Evolutionary conservation across 139 green algal species (phyloP).

Genomic region (Chlamydomonas incerta): DNA sequence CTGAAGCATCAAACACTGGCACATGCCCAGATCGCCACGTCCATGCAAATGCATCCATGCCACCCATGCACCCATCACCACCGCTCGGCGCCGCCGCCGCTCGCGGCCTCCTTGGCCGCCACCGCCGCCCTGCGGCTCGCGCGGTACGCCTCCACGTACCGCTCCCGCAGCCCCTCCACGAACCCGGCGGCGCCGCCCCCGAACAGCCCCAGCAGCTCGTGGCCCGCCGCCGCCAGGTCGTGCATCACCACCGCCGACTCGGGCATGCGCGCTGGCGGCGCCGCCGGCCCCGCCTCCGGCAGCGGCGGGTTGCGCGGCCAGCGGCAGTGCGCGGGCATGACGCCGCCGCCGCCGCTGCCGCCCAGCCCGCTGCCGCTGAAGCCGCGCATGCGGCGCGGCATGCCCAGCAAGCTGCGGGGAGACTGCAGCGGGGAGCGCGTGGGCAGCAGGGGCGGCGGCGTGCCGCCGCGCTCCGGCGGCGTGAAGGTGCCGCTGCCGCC

Average conservation of each 20-base stretch:
- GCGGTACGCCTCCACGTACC: constrained; percentile 9
- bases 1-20: no score
- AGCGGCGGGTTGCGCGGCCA: constrained; percentile 17
- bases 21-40: no score
- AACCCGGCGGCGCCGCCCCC: not conserved
- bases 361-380: not conserved
- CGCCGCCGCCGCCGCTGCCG: not conserved
- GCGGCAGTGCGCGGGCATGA: not conserved
- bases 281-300: not conserved
- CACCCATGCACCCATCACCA: no score
- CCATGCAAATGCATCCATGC: no score
- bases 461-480: not conserved
- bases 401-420: not conserved
- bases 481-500: no score
- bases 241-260: constrained; percentile 18
- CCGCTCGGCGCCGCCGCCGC: no score
- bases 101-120: no score
- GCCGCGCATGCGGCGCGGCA: not conserved
- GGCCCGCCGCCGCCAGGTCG: constrained; percentile 6
- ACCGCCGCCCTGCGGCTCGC: not conserved
- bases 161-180: constrained; percentile 26
- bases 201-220: not conserved
- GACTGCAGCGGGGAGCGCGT: constrained; percentile 26
- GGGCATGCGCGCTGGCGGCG: not conserved
- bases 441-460: constrained; percentile 17